Evolutionary conservation across 495 filamentous ascomycete genomes (phyloP), one percentile per base, ranked within the genome.

Genomic region (Collariella sp.): DNA sequence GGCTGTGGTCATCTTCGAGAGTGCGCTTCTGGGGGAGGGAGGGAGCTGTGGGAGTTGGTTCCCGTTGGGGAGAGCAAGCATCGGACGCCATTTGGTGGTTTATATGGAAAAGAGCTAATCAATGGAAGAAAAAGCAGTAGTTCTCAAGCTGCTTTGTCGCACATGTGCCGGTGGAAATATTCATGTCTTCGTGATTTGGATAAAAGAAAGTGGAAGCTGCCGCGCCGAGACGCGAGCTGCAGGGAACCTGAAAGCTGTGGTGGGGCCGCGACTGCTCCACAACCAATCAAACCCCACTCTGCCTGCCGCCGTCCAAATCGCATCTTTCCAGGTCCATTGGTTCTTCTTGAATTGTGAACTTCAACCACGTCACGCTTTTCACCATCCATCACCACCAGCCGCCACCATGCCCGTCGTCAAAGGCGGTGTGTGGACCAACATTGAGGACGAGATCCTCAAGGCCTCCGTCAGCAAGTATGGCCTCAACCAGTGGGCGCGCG

Each of bases 401-500:
- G 50, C 54, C 66, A 82, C 60, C 54, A 98, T 96, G 93, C 89
- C 89, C 63, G 90, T 95, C 68, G 91, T 96, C 68, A 96, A 98
- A 76, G 93, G 91, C 73, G 93, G 93, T 64, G 91, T 96, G 60
- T 98, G 93, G 87, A 83, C 79, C 56, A 79, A 77, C 63, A 79
- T 77, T 50, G 79, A 79, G 74, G 93, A 98, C 74, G 93, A 98
- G 70, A 91, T 98, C 63, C 88, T 97, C 73, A 95, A 96, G 69
- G 91, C 89, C 42, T 86, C 86, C 36, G 89, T 96, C 61, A 94
- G 88, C 58, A 96, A 96, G 72, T 96, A 96, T 74, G 91, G 91
- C 49, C 80, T 98, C 34, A 96, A 98, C 69, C 93, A 98, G 73
- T 98, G 93, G 93, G 91, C 94, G 65, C 93, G 93, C 67, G 91